phyloP scores from a whole-genome alignment of 2,329 filamentous ascomycete species.

The Tolypocladium nubicola region DNA sequence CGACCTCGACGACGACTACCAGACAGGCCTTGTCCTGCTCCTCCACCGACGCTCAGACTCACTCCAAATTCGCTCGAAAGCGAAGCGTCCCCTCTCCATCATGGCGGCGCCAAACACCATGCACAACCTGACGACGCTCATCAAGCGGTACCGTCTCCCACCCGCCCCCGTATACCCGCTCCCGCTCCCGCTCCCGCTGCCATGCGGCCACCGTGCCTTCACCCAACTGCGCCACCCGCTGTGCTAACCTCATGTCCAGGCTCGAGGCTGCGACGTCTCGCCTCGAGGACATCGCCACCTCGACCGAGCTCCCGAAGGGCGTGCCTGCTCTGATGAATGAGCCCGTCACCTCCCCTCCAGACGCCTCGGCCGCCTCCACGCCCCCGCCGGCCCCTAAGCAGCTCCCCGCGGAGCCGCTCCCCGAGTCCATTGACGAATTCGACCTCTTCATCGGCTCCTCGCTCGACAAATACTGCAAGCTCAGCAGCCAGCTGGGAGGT shows the following conservation, averaged over 20 bases:
- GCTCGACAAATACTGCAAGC: conserved; percentile 65
- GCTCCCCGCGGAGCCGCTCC: conserved; percentile 45
- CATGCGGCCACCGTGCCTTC: neutral
- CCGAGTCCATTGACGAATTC: conserved; percentile 77
- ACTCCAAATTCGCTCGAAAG: neutral
- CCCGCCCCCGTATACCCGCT: neutral
- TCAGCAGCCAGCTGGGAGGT: conserved; percentile 69
- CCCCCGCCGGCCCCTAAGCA: conserved; percentile 28
- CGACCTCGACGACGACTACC: neutral
- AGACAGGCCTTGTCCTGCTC: neutral
- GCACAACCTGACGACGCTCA: conserved; percentile 93
- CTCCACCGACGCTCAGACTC: neutral
- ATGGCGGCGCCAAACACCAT: conserved; percentile 77
- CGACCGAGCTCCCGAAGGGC: conserved; percentile 49
- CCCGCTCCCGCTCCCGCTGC: neutral
- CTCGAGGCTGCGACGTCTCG: conserved; percentile 94
- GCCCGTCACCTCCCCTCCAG: conserved; percentile 18
- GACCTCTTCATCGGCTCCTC: conserved; percentile 66
- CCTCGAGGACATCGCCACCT: conserved; percentile 88
- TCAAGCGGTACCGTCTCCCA: conserved; percentile 66
- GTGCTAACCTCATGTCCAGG: conserved; percentile 49
- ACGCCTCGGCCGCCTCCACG: conserved; percentile 21
- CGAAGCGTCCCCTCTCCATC: neutral
- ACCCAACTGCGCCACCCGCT: neutral
- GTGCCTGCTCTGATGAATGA: conserved; percentile 30